phyloP scores from a whole-genome alignment of 1,139 yeast species.

The Lodderomyces parapsilosis region DNA sequence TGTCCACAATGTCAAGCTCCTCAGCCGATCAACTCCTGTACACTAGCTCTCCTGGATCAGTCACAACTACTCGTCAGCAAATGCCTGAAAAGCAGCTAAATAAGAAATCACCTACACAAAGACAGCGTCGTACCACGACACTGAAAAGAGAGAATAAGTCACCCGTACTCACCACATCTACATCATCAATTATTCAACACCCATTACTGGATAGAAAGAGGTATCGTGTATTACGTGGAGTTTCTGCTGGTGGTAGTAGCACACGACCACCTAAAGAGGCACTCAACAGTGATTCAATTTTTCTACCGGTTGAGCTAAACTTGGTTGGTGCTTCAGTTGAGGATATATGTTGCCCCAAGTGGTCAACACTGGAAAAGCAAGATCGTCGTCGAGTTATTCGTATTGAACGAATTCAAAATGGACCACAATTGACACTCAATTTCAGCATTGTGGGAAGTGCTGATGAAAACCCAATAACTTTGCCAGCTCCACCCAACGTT shows the following conservation, averaged over 20 bases:
- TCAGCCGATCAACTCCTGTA: constrained; percentile 9
- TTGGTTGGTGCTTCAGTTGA: constrained; percentile 44
- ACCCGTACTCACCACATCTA: constrained; percentile 1
- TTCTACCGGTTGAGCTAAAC: constrained; percentile 46
- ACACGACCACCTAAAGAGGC: constrained; percentile 55
- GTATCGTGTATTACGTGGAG: constrained; percentile 52
- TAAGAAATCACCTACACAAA: neutral
- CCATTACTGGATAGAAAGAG: constrained; percentile 14
- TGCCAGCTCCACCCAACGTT: constrained; percentile 30
- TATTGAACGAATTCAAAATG: constrained; percentile 53
- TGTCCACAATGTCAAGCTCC: constrained; percentile 11
- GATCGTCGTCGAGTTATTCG: constrained; percentile 59
- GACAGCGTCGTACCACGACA: neutral
- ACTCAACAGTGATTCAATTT: constrained; percentile 29
- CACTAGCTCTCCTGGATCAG: constrained; percentile 6
- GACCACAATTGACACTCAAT: constrained; percentile 44
- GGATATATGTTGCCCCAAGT: constrained; percentile 49
- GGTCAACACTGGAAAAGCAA: constrained; percentile 45
- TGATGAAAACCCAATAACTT: constrained; percentile 41
- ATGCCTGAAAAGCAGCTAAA: neutral
- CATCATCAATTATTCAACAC: neutral
- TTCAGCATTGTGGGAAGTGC: constrained; percentile 56
- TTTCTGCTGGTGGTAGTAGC: constrained; percentile 57
- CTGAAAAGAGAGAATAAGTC: neutral
- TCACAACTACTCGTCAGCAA: constrained; percentile 1